phyloP scores from a whole-genome alignment of 202 grass and related monocot species.

The Panicum virgatum region DNA sequence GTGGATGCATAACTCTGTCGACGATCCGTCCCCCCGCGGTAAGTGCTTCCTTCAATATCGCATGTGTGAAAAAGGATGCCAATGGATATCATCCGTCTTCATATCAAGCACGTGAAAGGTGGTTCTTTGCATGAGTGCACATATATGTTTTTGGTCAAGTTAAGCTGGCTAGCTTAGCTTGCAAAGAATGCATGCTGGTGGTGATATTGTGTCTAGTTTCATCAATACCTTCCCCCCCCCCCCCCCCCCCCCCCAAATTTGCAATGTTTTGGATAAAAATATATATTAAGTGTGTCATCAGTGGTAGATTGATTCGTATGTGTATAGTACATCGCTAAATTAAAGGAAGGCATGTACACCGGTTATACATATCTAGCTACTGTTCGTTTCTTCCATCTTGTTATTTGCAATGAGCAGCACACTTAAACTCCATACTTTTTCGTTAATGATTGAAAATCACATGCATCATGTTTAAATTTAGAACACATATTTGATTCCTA shows the following conservation, averaged over 20 bases:
- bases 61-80: conserved; percentile 19
- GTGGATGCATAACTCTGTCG: neutral
- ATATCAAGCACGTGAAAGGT: neutral
- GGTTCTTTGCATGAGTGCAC: neutral
- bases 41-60: conserved; percentile 13
- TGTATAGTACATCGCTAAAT: neutral
- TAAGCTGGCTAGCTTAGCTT: neutral
- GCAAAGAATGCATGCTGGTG: neutral
- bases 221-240: neutral
- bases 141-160: neutral
- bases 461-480: neutral
- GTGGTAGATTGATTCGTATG: neutral
- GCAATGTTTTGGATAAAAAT: neutral
- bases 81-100: neutral
- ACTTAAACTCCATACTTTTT: neutral
- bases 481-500: neutral
- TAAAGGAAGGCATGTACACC: neutral
- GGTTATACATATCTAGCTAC: neutral
- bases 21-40: neutral
- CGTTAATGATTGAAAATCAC: neutral
- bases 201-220: neutral
- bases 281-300: neutral
- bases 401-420: neutral
- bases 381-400: neutral
- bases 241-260: too few relatives aligned